Evolutionary conservation across 2,329 filamentous ascomycete genomes (phyloP).

Genomic region (Fragosphaeria purpurea): DNA sequence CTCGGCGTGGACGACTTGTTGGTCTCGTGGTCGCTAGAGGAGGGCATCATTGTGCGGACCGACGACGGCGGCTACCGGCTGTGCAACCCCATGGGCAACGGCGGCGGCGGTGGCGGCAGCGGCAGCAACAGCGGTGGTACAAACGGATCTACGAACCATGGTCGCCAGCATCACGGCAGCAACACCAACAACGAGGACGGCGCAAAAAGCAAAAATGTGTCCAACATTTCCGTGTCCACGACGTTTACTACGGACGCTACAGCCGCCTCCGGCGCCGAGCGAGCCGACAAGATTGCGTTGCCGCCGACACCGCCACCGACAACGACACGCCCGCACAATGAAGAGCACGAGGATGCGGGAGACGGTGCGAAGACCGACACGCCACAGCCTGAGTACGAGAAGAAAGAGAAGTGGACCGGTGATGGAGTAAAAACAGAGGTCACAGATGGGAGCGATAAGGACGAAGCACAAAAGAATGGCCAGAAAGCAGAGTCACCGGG

Average conservation of each 20-base stretch:
- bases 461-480: no score
- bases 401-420: no score
- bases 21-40: constrained; percentile 52
- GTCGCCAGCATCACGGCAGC: no score
- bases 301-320: constrained; percentile 5
- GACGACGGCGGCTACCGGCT: constrained; percentile 48
- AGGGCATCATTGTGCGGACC: constrained; percentile 51
- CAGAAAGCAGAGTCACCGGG: no score
- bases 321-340: not conserved
- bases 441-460: no score
- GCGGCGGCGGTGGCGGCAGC: constrained; percentile 13
- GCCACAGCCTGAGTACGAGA: no score
- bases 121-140: constrained; percentile 6
- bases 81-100: constrained; percentile 30
- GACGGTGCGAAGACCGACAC: not conserved
- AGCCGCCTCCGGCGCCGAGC: not conserved
- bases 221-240: not conserved
- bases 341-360: not conserved
- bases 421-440: no score
- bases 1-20: constrained; percentile 49
- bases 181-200: no score
- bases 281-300: constrained; percentile 1
- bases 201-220: not conserved
- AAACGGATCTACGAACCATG: no score
- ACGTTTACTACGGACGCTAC: not conserved